Percentiles rank a stretch among this genome's conserved stretches.
Evolutionary conservation across 768 basidiomycete genomes (phyloP).

Genomic region (Tricholoma bakamatsutake): DNA sequence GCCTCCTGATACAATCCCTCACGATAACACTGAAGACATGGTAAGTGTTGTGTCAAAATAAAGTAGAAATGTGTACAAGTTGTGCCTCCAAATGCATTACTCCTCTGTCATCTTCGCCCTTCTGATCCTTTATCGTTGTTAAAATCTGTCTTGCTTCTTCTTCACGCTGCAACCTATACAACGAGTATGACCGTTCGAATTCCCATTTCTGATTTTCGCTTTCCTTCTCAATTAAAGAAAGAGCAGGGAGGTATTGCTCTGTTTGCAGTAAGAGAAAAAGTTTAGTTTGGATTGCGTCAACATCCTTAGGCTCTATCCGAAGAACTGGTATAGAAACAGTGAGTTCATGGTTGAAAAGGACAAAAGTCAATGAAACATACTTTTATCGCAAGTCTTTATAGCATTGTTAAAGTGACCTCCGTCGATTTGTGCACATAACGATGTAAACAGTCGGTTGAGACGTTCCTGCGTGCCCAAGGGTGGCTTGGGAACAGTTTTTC

Average conservation of each 20-base stretch:
- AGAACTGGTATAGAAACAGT: slow-evolving; percentile 48
- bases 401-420: slow-evolving; percentile 84
- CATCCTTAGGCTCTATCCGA: slow-evolving; percentile 55
- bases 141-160: slow-evolving; percentile 57
- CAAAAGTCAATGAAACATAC: slow-evolving; percentile 39
- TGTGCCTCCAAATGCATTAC: slow-evolving; percentile 82
- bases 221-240: slow-evolving; percentile 46
- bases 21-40: slow-evolving; percentile 58
- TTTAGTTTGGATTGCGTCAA: slow-evolving; percentile 76
- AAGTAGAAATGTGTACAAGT: slow-evolving; percentile 47
- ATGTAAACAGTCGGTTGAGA: slow-evolving; percentile 62
- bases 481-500: slow-evolving; percentile 11
- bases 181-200: slow-evolving; percentile 76
- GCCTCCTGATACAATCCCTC: slow-evolving; percentile 69
- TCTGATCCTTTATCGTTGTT: slow-evolving; percentile 36
- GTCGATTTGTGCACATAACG: slow-evolving; percentile 83
- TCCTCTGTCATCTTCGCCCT: slow-evolving; percentile 52
- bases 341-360: neutral
- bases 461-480: slow-evolving; percentile 41
- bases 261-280: slow-evolving; percentile 85
- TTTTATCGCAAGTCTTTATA: slow-evolving; percentile 89
- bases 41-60: slow-evolving; percentile 4
- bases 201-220: slow-evolving; percentile 25
- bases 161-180: slow-evolving; percentile 81
- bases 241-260: slow-evolving; percentile 70